Evolutionary conservation across 306 rosid species (phyloP).

Genomic region (Pachyrhizus erosus): DNA sequence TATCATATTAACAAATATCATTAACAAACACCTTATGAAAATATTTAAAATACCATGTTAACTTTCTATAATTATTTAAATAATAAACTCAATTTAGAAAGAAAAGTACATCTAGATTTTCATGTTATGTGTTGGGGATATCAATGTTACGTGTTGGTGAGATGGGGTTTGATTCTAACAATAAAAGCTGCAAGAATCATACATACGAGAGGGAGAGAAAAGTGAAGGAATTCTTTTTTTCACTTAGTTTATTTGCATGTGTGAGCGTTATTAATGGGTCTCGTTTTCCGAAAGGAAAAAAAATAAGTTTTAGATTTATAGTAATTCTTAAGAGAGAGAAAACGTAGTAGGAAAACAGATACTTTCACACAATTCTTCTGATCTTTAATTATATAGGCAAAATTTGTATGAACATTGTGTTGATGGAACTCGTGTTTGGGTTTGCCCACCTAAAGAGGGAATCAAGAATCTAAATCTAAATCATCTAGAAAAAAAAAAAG

Average conservation of each 20-base stretch:
- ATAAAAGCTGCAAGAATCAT: slow-evolving; percentile 58
- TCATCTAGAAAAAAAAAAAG: neutral
- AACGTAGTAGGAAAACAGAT: neutral
- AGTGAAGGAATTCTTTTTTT: slow-evolving; percentile 32
- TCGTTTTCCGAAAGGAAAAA: slow-evolving; percentile 43
- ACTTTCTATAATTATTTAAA: too few species aligned
- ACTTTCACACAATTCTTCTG: slow-evolving; percentile 40
- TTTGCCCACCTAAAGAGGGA: slow-evolving; percentile 28
- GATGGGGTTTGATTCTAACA: slow-evolving; percentile 52
- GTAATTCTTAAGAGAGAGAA: neutral
- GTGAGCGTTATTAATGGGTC: slow-evolving; percentile 60
- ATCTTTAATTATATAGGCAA: neutral
- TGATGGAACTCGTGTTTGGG: slow-evolving; percentile 11
- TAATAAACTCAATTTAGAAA: neutral
- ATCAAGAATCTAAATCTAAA: slow-evolving; percentile 22
- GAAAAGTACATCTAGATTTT: slow-evolving; percentile 35
- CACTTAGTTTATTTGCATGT: slow-evolving; percentile 48
- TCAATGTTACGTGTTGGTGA: slow-evolving; percentile 39
- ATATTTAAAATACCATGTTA: neutral
- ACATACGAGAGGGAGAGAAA: slow-evolving; percentile 44
- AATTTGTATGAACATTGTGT: neutral
- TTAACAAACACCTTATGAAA: neutral
- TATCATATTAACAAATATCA: neutral
- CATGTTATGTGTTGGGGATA: slow-evolving; percentile 35
- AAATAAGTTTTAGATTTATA: neutral